phyloP scores from a whole-genome alignment of 495 filamentous ascomycete species.

The Penicillium canariense region DNA sequence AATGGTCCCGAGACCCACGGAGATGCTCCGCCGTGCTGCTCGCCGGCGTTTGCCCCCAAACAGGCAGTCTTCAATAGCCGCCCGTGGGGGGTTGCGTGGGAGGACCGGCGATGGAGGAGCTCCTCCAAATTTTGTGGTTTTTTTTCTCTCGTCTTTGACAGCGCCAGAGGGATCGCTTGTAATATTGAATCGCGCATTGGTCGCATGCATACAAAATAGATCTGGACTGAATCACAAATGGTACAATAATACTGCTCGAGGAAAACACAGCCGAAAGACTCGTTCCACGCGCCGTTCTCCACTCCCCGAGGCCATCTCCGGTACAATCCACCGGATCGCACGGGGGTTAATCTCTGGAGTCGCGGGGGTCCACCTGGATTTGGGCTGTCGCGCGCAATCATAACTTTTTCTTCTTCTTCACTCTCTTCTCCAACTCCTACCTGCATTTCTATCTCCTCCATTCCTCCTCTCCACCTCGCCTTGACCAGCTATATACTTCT shows the following conservation, averaged over 20 bases:
- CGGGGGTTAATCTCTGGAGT: background rate
- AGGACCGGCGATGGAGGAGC: background rate
- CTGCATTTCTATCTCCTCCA: background rate
- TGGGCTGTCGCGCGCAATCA: background rate
- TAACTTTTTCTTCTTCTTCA: background rate
- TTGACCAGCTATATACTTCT: background rate
- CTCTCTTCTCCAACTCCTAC: background rate
- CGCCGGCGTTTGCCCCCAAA: conserved; percentile 31
- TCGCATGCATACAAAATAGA: background rate
- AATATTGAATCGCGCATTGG: background rate
- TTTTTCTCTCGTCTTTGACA: background rate
- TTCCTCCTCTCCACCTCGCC: background rate
- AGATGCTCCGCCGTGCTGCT: conserved; percentile 28
- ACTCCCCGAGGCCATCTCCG: background rate
- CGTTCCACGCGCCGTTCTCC: background rate
- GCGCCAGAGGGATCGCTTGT: background rate
- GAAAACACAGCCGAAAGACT: background rate
- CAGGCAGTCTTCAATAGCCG: conserved; percentile 33
- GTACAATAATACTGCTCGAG: too few species aligned
- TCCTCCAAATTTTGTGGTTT: background rate
- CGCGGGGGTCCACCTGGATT: background rate
- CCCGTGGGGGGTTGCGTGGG: background rate
- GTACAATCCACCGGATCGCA: background rate
- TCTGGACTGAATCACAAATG: background rate
- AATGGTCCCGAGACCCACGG: conserved; percentile 16